Base-by-base conservation (phyloP, 2,329 filamentous ascomycete genomes). In the Trichoderma sp. region DNA sequence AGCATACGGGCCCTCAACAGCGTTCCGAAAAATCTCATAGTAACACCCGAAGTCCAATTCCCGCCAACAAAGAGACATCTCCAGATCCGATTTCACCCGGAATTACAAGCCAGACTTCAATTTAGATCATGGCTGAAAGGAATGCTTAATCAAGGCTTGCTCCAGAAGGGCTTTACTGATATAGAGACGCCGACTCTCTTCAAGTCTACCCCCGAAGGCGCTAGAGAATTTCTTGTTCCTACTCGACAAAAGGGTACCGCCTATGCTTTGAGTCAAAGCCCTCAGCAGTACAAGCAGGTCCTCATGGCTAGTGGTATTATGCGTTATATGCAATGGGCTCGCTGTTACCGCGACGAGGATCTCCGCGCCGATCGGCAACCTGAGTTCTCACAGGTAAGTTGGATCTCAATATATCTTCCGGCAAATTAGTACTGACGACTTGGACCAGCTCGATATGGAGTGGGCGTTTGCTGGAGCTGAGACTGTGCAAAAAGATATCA, bases 221-320 rank as follows among this genome's bases (percentile, higher is more conserved):
- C 96, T 1, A 88, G 95, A 63, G 96, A 99, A 80, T 99, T 99
- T 74, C 81, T 99, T 6, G 95, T 99, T 5, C 96, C 96, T 0
- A 97, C 95, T 1, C 87, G 96, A 32, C 88, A 87, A 43, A 86
- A 86, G 1, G 94, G 93, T 0, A 84, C 90, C 73, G 94, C 93
- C 4, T 99, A 98, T 81, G 96, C 96, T 9, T 84, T 99, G 24
- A 95, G 95, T 0, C 97, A 99, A 80, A 98, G 95, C 75, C 96
- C 96, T 0, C 96, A 99, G 80, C 96, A 99, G 81, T 99, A 98
- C 80, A 99, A 99, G 83, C 96, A 99, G 83, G 93, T 98, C 2
- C 87, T 99, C 56, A 98, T 99, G 94, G 93, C 94, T 0, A 92
- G 93, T 73, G 95, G 95, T 0, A 88, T 98, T 12, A 83, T 86